Evolutionary conservation across 306 rosid genomes (phyloP).

Genomic region (Rubus parviflorus): DNA sequence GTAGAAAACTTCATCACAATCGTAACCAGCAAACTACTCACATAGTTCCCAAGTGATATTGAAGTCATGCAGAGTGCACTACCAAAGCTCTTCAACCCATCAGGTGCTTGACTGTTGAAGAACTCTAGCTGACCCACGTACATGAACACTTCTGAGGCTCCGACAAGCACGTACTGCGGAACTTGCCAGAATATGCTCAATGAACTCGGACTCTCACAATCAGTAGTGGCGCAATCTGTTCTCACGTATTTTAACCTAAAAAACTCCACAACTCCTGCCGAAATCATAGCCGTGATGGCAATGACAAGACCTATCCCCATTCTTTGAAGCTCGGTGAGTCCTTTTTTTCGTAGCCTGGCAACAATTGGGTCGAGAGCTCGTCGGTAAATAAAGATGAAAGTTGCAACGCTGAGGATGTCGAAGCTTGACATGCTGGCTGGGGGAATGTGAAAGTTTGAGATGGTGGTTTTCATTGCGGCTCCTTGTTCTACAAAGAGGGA

Average conservation of each 20-base stretch:
- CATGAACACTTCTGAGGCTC: constrained; percentile 88
- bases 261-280: constrained; percentile 65
- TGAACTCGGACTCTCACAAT: constrained; percentile 50
- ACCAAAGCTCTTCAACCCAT: constrained; percentile 77
- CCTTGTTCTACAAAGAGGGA: constrained; percentile 90
- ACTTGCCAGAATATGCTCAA: constrained; percentile 71
- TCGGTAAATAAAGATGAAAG: constrained; percentile 61
- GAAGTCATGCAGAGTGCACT: constrained; percentile 86
- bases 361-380: constrained; percentile 53
- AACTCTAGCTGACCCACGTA: constrained; percentile 79
- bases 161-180: constrained; percentile 67
- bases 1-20: constrained; percentile 68
- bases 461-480: constrained; percentile 58
- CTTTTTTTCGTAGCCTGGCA: constrained; percentile 26
- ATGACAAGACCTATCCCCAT: constrained; percentile 82
- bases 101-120: constrained; percentile 78
- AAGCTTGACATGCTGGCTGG: constrained; percentile 90
- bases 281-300: constrained; percentile 60
- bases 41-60: constrained; percentile 75
- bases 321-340: constrained; percentile 66
- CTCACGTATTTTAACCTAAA: constrained; percentile 45
- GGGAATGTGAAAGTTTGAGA: constrained; percentile 63
- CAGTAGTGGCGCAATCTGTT: constrained; percentile 19
- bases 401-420: constrained; percentile 72
- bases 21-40: constrained; percentile 66